Base-by-base conservation (phyloP, 768 basidiomycete species). In the Pleurotus pulmonarius region DNA sequence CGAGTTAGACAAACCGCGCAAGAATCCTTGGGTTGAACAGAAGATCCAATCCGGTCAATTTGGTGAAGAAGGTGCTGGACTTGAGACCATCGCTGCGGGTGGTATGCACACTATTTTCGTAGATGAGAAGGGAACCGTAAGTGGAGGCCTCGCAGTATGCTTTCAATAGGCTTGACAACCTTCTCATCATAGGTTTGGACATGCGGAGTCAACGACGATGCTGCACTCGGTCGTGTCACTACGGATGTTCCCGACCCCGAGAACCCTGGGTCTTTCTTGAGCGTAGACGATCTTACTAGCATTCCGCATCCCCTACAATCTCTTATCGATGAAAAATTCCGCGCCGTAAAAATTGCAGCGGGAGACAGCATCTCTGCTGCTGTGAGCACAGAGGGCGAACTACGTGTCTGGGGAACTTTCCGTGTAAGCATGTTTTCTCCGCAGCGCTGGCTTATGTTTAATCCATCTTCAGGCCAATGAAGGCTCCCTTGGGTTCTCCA, bases 311-410 rank as follows among this genome's bases (percentile, higher is more conserved):
- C 88, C 12, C 65, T 92, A 12, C 80, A 87, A 58, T 77, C 83
- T 3, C 75, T 96, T 16, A 75, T 85, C 34, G 85, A 90, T 49
- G 87, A 92, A 62, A 80, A 82, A 12, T 98, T 96, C 77, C 86
- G 90, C 55, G 89, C 93, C 0, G 90, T 94, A 3, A 79, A 82
- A 57, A 79, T 94, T 58, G 86, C 85, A 40, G 87, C 92, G 20
- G 94, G 95, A 6, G 95, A 97, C 65, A 92, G 85, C 59, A 87
- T 94, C 60, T 90, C 88, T 61, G 90, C 93, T 26, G 94, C 92
- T 18, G 77, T 97, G 59, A 88, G 87, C 56, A 76, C 80, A 44
- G 74, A 87, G 49, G 95, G 95, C 47, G 87, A 91, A 58, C 72
- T 98, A 48, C 80, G 89, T 56, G 91, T 88, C 20, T 98, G 95